These are phyloP conservation scores for Halophytophthora batemanensis DNA, from an alignment of 352 stramenopile genomes.

Conservation along the genomic window DNA sequence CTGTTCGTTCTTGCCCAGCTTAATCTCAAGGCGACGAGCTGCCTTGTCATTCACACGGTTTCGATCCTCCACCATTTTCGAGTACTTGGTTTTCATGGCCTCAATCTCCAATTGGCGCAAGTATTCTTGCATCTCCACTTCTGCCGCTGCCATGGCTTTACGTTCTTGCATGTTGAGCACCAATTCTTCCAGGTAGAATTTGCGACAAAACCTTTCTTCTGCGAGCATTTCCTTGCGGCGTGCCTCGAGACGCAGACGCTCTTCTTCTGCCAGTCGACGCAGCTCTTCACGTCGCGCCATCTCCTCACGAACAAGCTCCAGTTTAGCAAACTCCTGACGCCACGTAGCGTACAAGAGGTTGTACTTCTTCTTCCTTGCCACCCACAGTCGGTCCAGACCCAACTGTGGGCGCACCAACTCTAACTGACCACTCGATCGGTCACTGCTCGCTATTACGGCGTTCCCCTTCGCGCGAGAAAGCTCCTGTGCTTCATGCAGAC, in stretches of 20 bases:
- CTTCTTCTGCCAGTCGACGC: slow-evolving; percentile 41
- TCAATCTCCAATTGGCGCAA: slow-evolving; percentile 60
- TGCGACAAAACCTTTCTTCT: slow-evolving; percentile 54
- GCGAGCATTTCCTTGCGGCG: slow-evolving; percentile 62
- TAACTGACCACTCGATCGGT: neutral
- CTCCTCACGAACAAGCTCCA: slow-evolving; percentile 45
- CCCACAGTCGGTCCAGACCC: slow-evolving; percentile 44
- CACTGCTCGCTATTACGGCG: slow-evolving; percentile 9
- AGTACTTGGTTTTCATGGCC: slow-evolving; percentile 73
- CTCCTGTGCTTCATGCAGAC: slow-evolving; percentile 16
- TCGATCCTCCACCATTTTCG: slow-evolving; percentile 59
- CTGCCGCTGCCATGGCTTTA: slow-evolving; percentile 58
- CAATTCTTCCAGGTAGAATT: slow-evolving; percentile 70
- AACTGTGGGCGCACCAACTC: slow-evolving; percentile 9
- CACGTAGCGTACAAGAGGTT: slow-evolving; percentile 33
- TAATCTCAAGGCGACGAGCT: slow-evolving; percentile 71
- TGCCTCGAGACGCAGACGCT: slow-evolving; percentile 36
- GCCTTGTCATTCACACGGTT: slow-evolving; percentile 63
- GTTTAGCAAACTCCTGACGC: slow-evolving; percentile 40
- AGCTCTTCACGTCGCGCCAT: slow-evolving; percentile 54
- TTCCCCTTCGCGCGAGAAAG: slow-evolving; percentile 13
- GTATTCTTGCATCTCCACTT: slow-evolving; percentile 73
- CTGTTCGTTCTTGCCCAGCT: slow-evolving; percentile 75
- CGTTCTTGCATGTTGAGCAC: slow-evolving; percentile 54
- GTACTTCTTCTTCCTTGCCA: slow-evolving; percentile 35